Evolutionary conservation across 75 land plant species (phyloP).

Genomic region (Pinus albicaulis): DNA sequence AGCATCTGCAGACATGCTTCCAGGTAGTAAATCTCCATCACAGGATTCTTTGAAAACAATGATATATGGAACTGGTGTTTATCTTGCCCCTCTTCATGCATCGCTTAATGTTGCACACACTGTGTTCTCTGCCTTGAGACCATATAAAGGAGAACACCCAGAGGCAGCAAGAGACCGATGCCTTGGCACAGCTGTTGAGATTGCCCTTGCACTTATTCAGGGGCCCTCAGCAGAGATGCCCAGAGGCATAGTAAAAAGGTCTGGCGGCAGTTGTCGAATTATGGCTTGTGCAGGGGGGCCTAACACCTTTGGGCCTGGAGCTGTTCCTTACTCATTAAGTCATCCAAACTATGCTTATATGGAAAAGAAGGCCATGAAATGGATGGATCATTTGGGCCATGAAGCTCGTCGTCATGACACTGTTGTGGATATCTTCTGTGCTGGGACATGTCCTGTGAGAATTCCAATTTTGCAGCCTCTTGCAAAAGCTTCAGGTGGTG

Average conservation of each 20-base stretch:
- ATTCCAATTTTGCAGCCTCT: conserved; percentile 90
- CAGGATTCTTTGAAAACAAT: conserved; percentile 79
- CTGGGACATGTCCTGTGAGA: conserved; percentile 98
- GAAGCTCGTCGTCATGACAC: conserved; percentile 73
- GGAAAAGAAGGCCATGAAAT: conserved; percentile 86
- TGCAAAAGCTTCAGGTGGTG: conserved; percentile 94
- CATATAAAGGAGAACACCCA: conserved; percentile 57
- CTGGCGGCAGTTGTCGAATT: conserved; percentile 88
- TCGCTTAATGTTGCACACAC: conserved; percentile 75
- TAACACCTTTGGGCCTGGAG: conserved; percentile 92
- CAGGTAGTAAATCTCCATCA: conserved; percentile 68
- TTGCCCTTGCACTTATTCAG: conserved; percentile 90
- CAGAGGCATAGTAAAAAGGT: conserved; percentile 67
- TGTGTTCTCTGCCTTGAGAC: conserved; percentile 86
- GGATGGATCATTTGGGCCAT: conserved; percentile 90
- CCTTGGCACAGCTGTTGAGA: conserved; percentile 91
- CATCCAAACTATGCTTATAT: conserved; percentile 93
- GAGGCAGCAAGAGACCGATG: conserved; percentile 90
- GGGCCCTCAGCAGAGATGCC: conserved; percentile 85
- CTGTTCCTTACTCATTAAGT: conserved; percentile 79
- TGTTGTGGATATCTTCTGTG: conserved; percentile 91
- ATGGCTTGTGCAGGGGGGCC: conserved; percentile 96
- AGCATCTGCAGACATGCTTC: conserved; percentile 97
- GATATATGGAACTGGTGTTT: conserved; percentile 93
- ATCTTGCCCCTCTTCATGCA: conserved; percentile 86